Base-by-base conservation (phyloP, 257 asterid genomes). In the Verbena officinalis region DNA sequence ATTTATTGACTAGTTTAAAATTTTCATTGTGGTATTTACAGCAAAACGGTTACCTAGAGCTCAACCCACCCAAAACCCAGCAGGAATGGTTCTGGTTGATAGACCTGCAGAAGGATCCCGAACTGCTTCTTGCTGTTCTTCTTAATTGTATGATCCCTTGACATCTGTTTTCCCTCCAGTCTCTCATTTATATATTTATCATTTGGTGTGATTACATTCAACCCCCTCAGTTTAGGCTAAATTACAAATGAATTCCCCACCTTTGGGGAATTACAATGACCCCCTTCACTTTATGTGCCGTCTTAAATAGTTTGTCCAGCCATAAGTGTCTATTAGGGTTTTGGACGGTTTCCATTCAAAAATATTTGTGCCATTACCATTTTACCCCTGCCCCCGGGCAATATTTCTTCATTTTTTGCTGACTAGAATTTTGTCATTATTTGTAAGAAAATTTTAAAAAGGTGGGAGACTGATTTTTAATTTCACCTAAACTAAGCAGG, bases 11-110 rank as follows among this genome's bases (percentile, higher is more conserved):
- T 16, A 4, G 0, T 50, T 50, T 52, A 15, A 11, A 51, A 27
- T 44, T 58, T 10, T 64, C 9, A 30, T 57, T 22, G 4, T 49
- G 54, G 16, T 72, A 40, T 57, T 39, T 64, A 65, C 89, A 89
- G 95, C 96, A 8, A 84, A 84, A 76, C 85, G 75, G 77, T 77
- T 89, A 64, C 91, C 91, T 49, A 79, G 81, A 71, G 91, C 93
- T 76, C 94, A 84, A 69, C 77, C 95, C 38, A 52, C 85, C 62
- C 89, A 78, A 74, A 89, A 77, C 69, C 80, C 89, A 21, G 72
- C 95, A 5, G 96, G 95, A 60, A 84, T 89, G 96, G 86, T 84
- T 66, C 83, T 86, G 40, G 91, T 74, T 5, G 90, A 86, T 68
- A 84, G 93, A 74, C 89, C 88, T 44, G 81, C 81, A 34, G 87